Evolutionary conservation across 768 basidiomycete species (phyloP), one percentile per base, ranked within the genome.

Genomic region (Russula dissimulans): DNA sequence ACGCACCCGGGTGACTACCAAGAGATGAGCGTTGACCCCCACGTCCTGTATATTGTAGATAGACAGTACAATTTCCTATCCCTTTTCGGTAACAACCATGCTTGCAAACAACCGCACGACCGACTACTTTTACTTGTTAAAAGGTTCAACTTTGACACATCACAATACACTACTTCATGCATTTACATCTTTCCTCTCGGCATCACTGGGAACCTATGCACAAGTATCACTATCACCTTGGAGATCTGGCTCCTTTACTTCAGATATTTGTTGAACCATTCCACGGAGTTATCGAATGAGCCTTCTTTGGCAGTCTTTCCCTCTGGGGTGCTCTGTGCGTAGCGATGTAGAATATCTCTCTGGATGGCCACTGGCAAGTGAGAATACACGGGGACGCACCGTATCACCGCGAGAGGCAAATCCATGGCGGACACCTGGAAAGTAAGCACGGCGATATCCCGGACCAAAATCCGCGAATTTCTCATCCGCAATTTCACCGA

Each of bases 351-450:
- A 48, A 64, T 65, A 6, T 58, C 49, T 42, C 48, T 54, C 47
- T 29, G 57, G 56, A 60, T 38, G 12, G 34, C 17, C 31, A n/a
- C n/a, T n/a, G n/a, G n/a, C n/a, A 31, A 43, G 17, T 14, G 34
- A 44, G 39, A 46, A 6, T 15, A 1, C 14, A 52, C 10, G 10
- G 38, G 12, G 17, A 62, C 68, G 47, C 52, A 71, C 69, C 44
- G 65, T 43, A 52, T 71, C 70, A 4, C 79, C 78, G 7, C 79
- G 76, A 4, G 76, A 36, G 12, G 57, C 54, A 32, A 81, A 82
- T 3, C 81, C 79, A 57, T 81, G 80, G 0, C 61, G 44, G 15
- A 76, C 76, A 0, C 79, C 76, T 0, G 71, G 67, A 14, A 59
- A 76, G 54, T 71, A 71, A 58, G 69, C 71, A 42, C 72, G 62